Conservation (phyloP, 2,329 filamentous ascomycete species). For the Colletotrichum viniferum region DNA sequence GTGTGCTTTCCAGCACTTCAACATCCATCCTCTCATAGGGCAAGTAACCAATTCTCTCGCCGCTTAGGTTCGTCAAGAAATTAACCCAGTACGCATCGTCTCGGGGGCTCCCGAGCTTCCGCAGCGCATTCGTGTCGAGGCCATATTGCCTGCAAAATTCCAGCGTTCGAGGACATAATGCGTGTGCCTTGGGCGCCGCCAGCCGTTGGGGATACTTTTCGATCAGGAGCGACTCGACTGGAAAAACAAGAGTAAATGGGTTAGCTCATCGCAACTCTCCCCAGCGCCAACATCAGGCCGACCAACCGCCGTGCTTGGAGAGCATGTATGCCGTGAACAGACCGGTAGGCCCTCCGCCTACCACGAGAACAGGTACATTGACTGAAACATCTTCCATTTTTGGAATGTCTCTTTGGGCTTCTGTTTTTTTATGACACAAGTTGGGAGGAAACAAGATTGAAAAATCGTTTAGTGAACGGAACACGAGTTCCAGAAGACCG, state of each 20-base stretch:
- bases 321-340: conserved; percentile 37
- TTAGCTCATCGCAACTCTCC: conserved; percentile 25
- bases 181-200: conserved; percentile 28
- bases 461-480: neutral
- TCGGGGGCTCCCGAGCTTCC: conserved; percentile 1
- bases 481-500: neutral
- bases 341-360: conserved; percentile 40
- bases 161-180: conserved; percentile 14
- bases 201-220: conserved; percentile 34
- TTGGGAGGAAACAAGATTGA: neutral
- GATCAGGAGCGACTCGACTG: conserved; percentile 32
- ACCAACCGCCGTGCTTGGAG: conserved; percentile 16
- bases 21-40: conserved; percentile 21
- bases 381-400: neutral
- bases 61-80: conserved; percentile 18
- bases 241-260: neutral
- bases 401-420: neutral
- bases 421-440: neutral
- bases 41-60: conserved; percentile 5
- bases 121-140: conserved; percentile 8
- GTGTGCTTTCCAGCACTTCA: conserved; percentile 12
- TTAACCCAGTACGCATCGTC: conserved; percentile 19
- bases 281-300: neutral
- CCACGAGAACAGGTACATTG: conserved; percentile 37
- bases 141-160: conserved; percentile 21